phyloP scores from a whole-genome alignment of 108 stramenopile genomes.

The Schizochytrium sp. region DNA sequence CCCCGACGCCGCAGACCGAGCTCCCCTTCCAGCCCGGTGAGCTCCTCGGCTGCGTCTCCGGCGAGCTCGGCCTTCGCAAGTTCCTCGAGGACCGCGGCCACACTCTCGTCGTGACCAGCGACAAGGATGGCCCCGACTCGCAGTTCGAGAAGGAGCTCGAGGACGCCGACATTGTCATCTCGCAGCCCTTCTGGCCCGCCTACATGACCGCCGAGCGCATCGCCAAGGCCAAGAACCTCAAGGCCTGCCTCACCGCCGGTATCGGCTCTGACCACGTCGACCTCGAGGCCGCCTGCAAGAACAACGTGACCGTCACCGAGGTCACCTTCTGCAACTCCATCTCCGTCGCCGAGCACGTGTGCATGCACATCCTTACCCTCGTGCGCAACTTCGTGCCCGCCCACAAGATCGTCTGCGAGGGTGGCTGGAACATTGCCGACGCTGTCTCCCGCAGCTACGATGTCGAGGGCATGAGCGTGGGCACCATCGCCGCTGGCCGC shows the following conservation, averaged over 20 bases:
- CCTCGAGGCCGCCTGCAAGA: constrained; percentile 1
- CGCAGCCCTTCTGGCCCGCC: constrained; percentile 18
- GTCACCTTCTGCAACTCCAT: constrained; percentile 18
- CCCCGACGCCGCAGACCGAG: neutral
- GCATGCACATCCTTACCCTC: constrained; percentile 1
- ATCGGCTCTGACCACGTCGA: constrained; percentile 15
- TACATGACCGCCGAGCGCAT: constrained; percentile 1
- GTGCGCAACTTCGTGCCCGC: constrained; percentile 1
- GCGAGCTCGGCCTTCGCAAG: constrained; percentile 10
- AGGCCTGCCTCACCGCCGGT: neutral
- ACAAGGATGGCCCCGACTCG: constrained; percentile 15
- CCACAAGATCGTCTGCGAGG: neutral
- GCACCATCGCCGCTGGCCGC: neutral
- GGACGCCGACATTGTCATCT: constrained; percentile 19
- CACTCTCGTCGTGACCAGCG: neutral
- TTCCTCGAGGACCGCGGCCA: constrained; percentile 6
- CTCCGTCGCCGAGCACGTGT: neutral
- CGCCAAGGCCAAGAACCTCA: constrained; percentile 13
- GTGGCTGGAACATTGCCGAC: constrained; percentile 19
- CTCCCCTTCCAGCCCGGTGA: constrained; percentile 6
- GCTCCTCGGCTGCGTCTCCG: constrained; percentile 9
- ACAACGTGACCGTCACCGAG: constrained; percentile 19
- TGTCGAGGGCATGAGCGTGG: neutral
- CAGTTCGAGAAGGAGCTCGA: neutral
- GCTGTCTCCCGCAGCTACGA: neutral